Base-by-base conservation (phyloP, 2,329 filamentous ascomycete species). In the Coleophoma crateriformis region DNA sequence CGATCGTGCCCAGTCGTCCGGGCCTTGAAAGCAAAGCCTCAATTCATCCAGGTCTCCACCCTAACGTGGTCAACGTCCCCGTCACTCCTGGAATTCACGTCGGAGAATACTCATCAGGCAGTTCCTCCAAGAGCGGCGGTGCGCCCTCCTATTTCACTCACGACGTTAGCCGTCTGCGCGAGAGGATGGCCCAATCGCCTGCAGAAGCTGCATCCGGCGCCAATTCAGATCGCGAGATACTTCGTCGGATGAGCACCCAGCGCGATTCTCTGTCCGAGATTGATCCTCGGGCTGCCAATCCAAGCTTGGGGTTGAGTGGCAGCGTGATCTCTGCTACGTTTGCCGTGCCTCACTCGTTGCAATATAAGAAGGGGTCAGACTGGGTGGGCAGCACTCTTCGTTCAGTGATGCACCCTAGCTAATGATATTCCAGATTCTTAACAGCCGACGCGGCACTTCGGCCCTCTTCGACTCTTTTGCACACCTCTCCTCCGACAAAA, bases 391-490 rank as follows among this genome's bases (percentile, higher is more conserved):
- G 11, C 43, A 38, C 43, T 33, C 19, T 27, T 27, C n/a, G 37
- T 37, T 20, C 10, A 38, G 17, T 15, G 2, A n/a, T 34, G 49
- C 22, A 45, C 33, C 13, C 42, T 63, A 41, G 41, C 49, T 47
- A 39, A 10, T 34, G 47, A 7, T 27, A 3, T 4, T 27, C 27
- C 57, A 92, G 88, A 82, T 88, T 64, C 72, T 96, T 49, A 82
- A 81, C 59, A 75, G 83, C 53, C 87, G 91, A 22, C 86, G 87
- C 53, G 92, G 92, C 49, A 92, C 91, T 51, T 96, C 92, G 12
- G 90, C 92, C 14, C 78, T 97, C 33, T 95, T 95, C 69, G 90
- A 96, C 67, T 91, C 90, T 10, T 90, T 97, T 63, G 81, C 85
- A 49, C 85, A 95, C 68, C 82, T 97, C 41, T 88, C 90, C 3